A percentile compares a stretch with the other conserved stretches of the same genome.
Evolutionary conservation across 1,139 yeast species (phyloP).

Genomic region (Diutina neorugosa): DNA sequence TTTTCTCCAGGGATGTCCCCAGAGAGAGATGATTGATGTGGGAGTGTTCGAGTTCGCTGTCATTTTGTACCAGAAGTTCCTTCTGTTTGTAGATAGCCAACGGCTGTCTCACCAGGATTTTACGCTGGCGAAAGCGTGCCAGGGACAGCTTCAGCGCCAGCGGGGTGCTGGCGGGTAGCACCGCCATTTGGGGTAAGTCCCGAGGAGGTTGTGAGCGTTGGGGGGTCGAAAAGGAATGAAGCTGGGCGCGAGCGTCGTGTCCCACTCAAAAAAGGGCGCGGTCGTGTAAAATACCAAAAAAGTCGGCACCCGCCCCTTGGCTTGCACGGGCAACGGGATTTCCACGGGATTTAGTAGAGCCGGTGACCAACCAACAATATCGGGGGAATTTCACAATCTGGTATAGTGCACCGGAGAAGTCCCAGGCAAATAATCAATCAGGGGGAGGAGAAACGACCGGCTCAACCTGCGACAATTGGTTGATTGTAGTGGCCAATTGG

Average conservation of each 20-base stretch:
- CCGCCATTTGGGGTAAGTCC: background rate
- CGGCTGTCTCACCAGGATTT: conserved; percentile 85
- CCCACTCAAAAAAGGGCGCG: background rate
- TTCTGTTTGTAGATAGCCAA: conserved; percentile 64
- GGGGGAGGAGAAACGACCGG: background rate
- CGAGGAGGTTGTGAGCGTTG: background rate
- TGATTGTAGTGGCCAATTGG: background rate
- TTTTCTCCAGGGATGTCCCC: conserved; percentile 39
- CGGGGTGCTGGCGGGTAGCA: conserved; percentile 2
- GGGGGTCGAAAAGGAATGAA: background rate
- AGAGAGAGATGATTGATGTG: conserved; percentile 35
- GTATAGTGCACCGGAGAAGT: background rate
- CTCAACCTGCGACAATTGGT: background rate
- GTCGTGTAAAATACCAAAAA: background rate
- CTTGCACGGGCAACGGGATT: background rate
- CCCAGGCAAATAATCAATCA: background rate
- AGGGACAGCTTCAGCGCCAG: conserved; percentile 2
- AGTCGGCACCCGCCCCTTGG: background rate
- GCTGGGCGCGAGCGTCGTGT: no score
- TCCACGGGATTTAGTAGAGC: background rate
- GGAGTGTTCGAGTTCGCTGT: conserved; percentile 32
- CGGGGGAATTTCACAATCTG: background rate
- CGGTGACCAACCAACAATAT: background rate
- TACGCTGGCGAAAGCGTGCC: conserved; percentile 80
- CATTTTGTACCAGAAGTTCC: conserved; percentile 52